Conservation (phyloP, 306 rosid genomes). For the Dalbergia cochinchinensis region DNA sequence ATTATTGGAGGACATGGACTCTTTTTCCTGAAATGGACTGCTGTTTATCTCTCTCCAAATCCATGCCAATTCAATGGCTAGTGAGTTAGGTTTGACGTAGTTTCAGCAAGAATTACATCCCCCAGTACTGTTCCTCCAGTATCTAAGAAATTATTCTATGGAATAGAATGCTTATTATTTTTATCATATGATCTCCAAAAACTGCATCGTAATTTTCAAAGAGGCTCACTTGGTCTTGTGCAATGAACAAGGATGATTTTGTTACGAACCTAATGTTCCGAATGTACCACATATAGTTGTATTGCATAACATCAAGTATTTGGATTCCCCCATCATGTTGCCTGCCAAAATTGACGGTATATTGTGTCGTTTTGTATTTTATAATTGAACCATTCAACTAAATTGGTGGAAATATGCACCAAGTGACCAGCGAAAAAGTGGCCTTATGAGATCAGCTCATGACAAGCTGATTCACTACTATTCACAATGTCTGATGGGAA, state of each 20-base stretch:
- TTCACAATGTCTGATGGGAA: slow-evolving; percentile 34
- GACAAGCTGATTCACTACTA: not conserved
- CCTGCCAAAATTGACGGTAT: slow-evolving; percentile 52
- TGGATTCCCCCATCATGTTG: slow-evolving; percentile 49
- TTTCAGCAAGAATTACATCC: not conserved
- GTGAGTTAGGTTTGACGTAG: not conserved
- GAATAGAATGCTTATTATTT: not conserved
- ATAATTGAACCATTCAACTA: slow-evolving; percentile 27
- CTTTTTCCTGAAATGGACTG: not conserved
- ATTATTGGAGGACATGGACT: not conserved
- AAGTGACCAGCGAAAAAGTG: slow-evolving; percentile 30
- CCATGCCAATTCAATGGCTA: not conserved
- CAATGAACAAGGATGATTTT: not conserved
- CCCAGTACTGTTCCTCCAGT: not conserved
- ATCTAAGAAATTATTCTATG: too few relatives aligned
- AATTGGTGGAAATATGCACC: slow-evolving; percentile 39
- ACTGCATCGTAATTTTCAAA: not conserved
- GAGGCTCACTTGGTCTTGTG: not conserved
- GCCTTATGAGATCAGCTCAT: slow-evolving; percentile 38
- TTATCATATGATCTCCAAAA: not conserved
- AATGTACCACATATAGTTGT: not conserved
- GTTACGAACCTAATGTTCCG: not conserved
- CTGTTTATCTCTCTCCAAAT: too few relatives aligned
- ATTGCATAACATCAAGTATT: not conserved
- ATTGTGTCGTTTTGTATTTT: not conserved